Conservation (phyloP, 495 filamentous ascomycete genomes). For the Penicillium paradoxum region DNA sequence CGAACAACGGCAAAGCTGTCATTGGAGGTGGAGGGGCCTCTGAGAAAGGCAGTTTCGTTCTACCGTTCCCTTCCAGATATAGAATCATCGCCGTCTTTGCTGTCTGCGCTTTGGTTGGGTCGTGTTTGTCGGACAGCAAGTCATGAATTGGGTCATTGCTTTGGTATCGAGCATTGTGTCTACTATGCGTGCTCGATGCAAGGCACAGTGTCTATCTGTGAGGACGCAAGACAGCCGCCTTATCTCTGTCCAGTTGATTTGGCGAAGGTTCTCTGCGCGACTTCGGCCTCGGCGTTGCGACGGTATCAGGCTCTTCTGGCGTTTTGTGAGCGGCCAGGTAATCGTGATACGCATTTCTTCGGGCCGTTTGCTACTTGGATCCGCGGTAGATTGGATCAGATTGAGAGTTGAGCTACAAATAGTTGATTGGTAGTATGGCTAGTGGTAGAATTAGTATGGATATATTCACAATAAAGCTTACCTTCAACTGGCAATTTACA, state of each 20-base stretch:
- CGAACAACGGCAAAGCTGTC: neutral
- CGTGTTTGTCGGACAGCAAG: conserved; percentile 52
- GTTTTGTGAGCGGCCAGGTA: conserved; percentile 35
- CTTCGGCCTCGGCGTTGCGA: conserved; percentile 16
- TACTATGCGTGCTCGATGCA: conserved; percentile 72
- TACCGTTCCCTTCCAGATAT: conserved; percentile 1
- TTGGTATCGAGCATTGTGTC: conserved; percentile 59
- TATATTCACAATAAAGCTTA: too few relatives aligned
- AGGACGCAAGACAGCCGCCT: conserved; percentile 62
- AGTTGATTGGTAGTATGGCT: neutral
- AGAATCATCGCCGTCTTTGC: neutral
- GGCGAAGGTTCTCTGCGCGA: conserved; percentile 48
- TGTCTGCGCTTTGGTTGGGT: conserved; percentile 47
- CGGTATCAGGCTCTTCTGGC: conserved; percentile 39
- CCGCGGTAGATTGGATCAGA: neutral
- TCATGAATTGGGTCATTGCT: conserved; percentile 65
- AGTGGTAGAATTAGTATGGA: neutral
- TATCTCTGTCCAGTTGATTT: conserved; percentile 62
- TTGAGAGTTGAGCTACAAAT: neutral
- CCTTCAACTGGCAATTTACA: too few relatives aligned
- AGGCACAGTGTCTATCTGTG: conserved; percentile 51
- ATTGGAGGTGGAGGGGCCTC: neutral
- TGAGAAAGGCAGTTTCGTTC: conserved; percentile 7
- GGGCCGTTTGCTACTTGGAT: conserved; percentile 23
- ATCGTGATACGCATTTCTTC: conserved; percentile 12